Evolutionary conservation across 257 asterid species (phyloP).

Genomic region (Petunia secreta): DNA sequence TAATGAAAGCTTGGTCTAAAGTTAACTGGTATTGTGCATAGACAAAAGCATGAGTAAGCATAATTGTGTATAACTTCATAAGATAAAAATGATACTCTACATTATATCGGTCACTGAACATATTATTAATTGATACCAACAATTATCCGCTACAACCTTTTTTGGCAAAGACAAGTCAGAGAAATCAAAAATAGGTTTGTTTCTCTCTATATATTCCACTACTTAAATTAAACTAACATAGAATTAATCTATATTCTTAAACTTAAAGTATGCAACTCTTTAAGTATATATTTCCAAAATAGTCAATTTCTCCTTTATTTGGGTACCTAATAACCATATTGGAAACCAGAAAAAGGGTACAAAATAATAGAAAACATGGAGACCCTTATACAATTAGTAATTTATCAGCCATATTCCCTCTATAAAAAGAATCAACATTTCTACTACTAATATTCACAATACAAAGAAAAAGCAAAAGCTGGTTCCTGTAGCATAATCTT

Average conservation of each 20-base stretch:
- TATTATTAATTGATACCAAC: background rate
- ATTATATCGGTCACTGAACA: background rate
- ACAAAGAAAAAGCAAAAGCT: background rate
- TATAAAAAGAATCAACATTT: slow-evolving; percentile 19
- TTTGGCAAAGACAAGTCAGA: background rate
- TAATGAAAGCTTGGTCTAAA: background rate
- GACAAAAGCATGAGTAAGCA: background rate
- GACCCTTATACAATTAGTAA: background rate
- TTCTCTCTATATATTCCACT: background rate
- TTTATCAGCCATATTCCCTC: slow-evolving; percentile 11
- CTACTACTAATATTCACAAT: background rate
- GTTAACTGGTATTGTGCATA: background rate
- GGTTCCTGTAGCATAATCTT: background rate
- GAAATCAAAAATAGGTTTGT: background rate
- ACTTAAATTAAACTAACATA: background rate
- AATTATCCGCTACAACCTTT: background rate
- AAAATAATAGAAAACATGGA: background rate
- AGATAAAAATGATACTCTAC: background rate
- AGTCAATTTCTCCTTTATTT: background rate
- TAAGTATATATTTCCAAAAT: no score
- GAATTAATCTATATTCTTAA: background rate
- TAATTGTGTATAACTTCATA: background rate
- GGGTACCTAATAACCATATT: background rate
- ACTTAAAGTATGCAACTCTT: background rate
- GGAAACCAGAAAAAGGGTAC: background rate